Base-by-base conservation (phyloP, 2,329 filamentous ascomycete genomes). In the Epichloe coenophiala region DNA sequence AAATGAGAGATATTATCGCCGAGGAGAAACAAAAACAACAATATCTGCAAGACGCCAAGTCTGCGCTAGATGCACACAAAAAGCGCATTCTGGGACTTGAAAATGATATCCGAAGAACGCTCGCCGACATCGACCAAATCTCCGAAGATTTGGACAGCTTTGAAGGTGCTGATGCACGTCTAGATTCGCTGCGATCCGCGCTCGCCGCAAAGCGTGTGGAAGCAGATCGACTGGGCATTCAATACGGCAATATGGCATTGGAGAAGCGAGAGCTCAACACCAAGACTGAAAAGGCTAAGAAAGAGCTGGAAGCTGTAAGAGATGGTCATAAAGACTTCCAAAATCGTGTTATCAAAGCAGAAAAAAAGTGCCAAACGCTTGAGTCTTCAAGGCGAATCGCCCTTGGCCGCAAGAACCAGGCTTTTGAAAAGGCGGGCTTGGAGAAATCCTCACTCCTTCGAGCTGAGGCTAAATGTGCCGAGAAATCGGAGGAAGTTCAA, bases 101-200 rank as follows among this genome's bases (percentile, higher is more conserved):
- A 52, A 65, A 78, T 39, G 67, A 74, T 3, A 62, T 76, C 35
- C 82, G 88, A 54, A 67, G 70, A 48, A 77, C 81, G 6, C 76
- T 84, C 48, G 80, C 83, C 48, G 69, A 72, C 6, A 72, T 85
- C 7, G 69, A 74, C 42, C 58, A 49, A 55, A 65, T 53, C 59
- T 76, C 45, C 59, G 77, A 80, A 49, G 78, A 80, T 43, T 72
- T 94, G 39, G 81, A 88, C 54, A 74, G 70, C 27, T 78, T 79
- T 45, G 77, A 86, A 53, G 83, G 84, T 3, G 78, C 81, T 50
- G 87, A 88, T 60, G 82, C 78, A 46, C 74, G 75, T 48, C 69
- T 91, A 1, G 75, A 81, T 44, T 68, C 69, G 12, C 69, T 88
- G 2, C 76, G 76, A 50, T 65, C 70, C 15, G 71, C 79, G 45